A percentile compares a stretch with the other conserved stretches of the same genome.
Evolutionary conservation across 2,329 filamentous ascomycete species (phyloP).

Genomic region (Blastomyces percursus): DNA sequence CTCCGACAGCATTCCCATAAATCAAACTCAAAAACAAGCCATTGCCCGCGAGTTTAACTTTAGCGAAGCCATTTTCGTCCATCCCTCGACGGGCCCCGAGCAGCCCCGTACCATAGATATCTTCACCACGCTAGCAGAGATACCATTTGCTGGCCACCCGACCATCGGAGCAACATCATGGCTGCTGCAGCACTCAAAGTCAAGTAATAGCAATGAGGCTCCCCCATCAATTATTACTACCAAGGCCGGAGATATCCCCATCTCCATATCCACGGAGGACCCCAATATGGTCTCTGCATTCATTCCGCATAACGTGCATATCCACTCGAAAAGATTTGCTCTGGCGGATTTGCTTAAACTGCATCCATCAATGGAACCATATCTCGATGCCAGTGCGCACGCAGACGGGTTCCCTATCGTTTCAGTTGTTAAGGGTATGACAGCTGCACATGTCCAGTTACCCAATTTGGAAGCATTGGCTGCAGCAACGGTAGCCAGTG

Average conservation of each 20-base stretch:
- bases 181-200: constrained; percentile 27
- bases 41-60: constrained; percentile 55
- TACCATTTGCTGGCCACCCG: constrained; percentile 55
- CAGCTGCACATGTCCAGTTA: constrained; percentile 36
- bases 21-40: constrained; percentile 45
- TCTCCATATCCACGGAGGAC: constrained; percentile 26
- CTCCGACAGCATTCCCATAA: constrained; percentile 31
- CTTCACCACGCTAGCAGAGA: constrained; percentile 45
- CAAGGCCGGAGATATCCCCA: constrained; percentile 37
- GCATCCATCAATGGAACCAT: constrained; percentile 18
- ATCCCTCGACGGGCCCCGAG: constrained; percentile 46
- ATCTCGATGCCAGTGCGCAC: constrained; percentile 14
- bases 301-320: constrained; percentile 57
- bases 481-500: constrained; percentile 19
- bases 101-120: constrained; percentile 44
- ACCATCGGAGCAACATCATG: constrained; percentile 47
- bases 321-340: constrained; percentile 40
- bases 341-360: constrained; percentile 17
- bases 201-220: constrained; percentile 4
- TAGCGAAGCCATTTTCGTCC: constrained; percentile 53
- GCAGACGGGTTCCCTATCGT: constrained; percentile 38
- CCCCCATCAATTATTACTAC: constrained; percentile 18
- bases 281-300: constrained; percentile 43
- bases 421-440: constrained; percentile 63
- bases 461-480: constrained; percentile 49